A percentile compares a stretch with the other conserved stretches of the same genome.
Evolutionary conservation across 75 land plant genomes (phyloP).

Genomic region (Pinus taeda): DNA sequence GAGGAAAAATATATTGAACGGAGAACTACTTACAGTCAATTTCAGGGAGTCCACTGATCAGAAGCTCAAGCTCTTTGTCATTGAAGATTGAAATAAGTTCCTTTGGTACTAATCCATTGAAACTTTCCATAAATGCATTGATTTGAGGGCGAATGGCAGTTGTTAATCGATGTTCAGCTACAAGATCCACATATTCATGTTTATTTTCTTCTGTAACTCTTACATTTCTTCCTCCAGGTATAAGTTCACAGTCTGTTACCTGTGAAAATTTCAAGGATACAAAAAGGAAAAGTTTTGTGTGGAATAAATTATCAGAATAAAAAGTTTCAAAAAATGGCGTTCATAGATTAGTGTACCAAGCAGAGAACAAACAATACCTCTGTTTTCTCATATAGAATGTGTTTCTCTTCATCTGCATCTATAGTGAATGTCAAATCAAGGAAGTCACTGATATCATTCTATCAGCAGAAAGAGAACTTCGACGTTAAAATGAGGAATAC

Average conservation of each 20-base stretch:
- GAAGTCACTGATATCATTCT: conserved; percentile 43
- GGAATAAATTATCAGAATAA: neutral
- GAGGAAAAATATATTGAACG: neutral
- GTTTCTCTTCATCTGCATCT: conserved; percentile 54
- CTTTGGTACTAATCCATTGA: conserved; percentile 16
- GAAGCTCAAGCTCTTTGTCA: conserved; percentile 29
- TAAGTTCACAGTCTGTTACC: conserved; percentile 38
- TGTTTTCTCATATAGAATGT: conserved; percentile 42
- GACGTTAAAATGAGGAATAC: conserved; percentile 3
- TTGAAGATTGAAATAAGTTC: conserved; percentile 25
- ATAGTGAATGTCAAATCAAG: conserved; percentile 38
- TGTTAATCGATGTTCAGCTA: conserved; percentile 18
- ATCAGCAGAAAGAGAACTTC: conserved; percentile 13
- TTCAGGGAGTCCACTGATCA: conserved; percentile 29
- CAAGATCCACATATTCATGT: conserved; percentile 29
- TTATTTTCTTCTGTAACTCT: conserved; percentile 48
- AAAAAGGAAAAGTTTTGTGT: neutral
- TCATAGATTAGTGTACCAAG: neutral
- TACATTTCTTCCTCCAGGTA: conserved; percentile 40
- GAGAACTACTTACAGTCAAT: conserved; percentile 15
- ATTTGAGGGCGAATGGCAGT: conserved; percentile 21
- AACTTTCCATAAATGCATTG: conserved; percentile 22
- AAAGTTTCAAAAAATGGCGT: neutral
- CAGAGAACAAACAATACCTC: conserved; percentile 25
- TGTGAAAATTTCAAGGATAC: conserved; percentile 6